Base-by-base conservation (phyloP, 164 flowering plant genomes). In the Chimonanthus salicifolius region DNA sequence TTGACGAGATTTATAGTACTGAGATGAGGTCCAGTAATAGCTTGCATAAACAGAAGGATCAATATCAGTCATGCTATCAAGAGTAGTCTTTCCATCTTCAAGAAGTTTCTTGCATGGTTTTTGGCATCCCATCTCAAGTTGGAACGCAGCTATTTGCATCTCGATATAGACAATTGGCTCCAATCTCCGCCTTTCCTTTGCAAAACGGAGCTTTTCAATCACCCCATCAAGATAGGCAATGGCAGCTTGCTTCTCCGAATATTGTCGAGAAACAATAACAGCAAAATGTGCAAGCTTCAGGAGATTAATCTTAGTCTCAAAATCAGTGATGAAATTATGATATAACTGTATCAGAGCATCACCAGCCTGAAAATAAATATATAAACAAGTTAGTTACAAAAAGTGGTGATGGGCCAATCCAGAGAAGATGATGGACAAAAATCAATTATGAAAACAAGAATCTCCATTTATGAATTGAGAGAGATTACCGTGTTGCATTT, bases 11-110 rank as follows among this genome's bases (percentile, higher is more conserved):
- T 93, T 93, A 73, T 92, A 83, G 71, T 78, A 92, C 72, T 89
- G 98, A 73, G 97, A 95, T 43, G 97, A 93, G 72, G 90, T 85
- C 99, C 99, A 93, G 78, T 88, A 86, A 79, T 84, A 89, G 80
- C 83, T 92, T 47, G 99, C 97, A 88, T 93, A 90, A 9, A 95
- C 99, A 16, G 99, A 91, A 33, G 98, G 99, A 86, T 95, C 99
- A 70, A 95, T 90, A 70, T 95, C 98, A 60, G 97, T 92, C 99
- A 93, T 90, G 84, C 94, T 89, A 76, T 93, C 97, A 76, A 93
- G 87, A 5, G 92, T 92, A 74, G 80, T 85, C 80, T 92, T 92
- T 64, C 94, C 99, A 74, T 92, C 94, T 43, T 95, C 98, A 68
- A 95, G 79, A 71, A 93, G 87, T 47, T 88, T 90, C 81, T 90